These are phyloP conservation scores for Sanghuangporus weigelae DNA, from an alignment of 1,284 basidiomycete species.

Conservation along the genomic window DNA sequence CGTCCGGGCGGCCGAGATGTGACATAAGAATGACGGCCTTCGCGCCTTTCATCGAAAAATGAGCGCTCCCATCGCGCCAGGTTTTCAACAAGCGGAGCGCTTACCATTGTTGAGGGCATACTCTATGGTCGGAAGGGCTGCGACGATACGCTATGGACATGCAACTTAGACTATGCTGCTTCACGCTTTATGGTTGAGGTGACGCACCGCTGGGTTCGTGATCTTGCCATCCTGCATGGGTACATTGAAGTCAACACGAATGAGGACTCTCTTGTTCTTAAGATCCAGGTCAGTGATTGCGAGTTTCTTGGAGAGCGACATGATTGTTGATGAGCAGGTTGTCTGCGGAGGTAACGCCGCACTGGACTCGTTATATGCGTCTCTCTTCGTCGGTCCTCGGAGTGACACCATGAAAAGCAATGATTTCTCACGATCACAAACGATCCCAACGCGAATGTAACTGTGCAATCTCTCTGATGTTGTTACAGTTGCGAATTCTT, in stretches of 20 bases:
- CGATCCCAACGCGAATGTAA: too few species aligned
- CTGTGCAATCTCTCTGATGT: too few species aligned
- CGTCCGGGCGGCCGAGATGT: constrained; percentile 96
- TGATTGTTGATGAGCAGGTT: constrained; percentile 30
- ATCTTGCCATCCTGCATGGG: constrained; percentile 87
- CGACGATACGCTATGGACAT: constrained; percentile 79
- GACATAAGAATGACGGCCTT: constrained; percentile 92
- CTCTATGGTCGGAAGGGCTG: constrained; percentile 93
- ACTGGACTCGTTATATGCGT: background rate
- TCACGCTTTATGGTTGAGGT: background rate
- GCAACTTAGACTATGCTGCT: constrained; percentile 9
- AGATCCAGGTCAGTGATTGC: constrained; percentile 90
- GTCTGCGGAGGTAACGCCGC: background rate
- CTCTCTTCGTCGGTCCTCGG: background rate
- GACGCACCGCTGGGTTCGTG: constrained; percentile 90
- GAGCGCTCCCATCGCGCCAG: constrained; percentile 7
- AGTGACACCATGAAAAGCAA: background rate
- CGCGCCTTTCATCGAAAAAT: constrained; percentile 51
- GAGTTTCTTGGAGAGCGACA: constrained; percentile 96
- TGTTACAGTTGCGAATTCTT: too few species aligned
- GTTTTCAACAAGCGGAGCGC: constrained; percentile 4
- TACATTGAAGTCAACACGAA: constrained; percentile 99
- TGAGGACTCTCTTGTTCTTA: constrained; percentile 88
- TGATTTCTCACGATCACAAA: background rate
- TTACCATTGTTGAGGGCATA: constrained; percentile 87